These are phyloP conservation scores for Murraya koenigii DNA, from an alignment of 345 rosid species.

Conservation along the genomic window DNA sequence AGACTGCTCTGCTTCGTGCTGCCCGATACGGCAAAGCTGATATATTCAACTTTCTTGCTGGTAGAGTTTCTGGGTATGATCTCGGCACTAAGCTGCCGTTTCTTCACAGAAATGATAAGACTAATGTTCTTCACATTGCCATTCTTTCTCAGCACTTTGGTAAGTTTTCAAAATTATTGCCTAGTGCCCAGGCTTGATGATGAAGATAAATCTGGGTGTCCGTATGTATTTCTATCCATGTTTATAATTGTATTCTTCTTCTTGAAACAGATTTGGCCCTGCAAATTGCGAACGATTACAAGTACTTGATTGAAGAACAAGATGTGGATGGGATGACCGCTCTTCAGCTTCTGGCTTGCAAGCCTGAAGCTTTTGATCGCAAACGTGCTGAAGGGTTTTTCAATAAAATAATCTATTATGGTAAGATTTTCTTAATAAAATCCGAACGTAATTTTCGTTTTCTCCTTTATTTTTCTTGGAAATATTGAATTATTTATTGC, in stretches of 20 bases:
- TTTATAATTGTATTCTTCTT: background rate
- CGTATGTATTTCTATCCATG: background rate
- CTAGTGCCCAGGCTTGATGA: background rate
- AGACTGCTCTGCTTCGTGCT: slow-evolving; percentile 2
- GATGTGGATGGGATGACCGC: slow-evolving; percentile 12
- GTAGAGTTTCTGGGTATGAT: slow-evolving; percentile 3
- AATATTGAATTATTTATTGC: too few species aligned
- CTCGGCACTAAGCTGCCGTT: background rate
- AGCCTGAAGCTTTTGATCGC: slow-evolving; percentile 7
- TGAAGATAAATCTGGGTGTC: background rate
- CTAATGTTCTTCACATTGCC: slow-evolving; percentile 27
- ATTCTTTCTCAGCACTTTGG: slow-evolving; percentile 23
- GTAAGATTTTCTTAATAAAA: background rate
- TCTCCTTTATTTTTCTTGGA: background rate
- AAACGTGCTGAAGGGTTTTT: background rate
- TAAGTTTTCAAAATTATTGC: background rate
- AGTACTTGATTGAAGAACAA: background rate
- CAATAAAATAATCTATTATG: background rate
- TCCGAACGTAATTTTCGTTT: background rate
- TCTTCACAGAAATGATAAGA: slow-evolving; percentile 2
- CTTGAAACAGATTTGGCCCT: background rate
- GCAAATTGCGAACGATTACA: background rate
- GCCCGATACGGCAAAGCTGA: slow-evolving; percentile 10
- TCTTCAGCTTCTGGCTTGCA: slow-evolving; percentile 22
- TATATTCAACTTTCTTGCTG: slow-evolving; percentile 1